These are phyloP conservation scores for Entrophospora sp. DNA, from an alignment of 192 early-diverging fungal genomes.

Conservation along the genomic window DNA sequence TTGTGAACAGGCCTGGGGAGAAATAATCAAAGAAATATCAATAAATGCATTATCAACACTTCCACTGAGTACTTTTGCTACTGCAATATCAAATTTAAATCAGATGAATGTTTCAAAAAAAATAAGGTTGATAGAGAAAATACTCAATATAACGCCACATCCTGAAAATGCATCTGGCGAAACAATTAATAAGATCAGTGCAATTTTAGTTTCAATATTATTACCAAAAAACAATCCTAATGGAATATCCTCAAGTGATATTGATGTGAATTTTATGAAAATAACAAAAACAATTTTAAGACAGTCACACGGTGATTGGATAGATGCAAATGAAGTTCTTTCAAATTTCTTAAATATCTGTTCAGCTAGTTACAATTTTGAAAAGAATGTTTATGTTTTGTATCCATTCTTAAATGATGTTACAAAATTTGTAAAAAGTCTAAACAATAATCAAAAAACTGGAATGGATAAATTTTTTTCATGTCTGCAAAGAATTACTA, in stretches of 20 bases:
- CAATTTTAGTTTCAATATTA: not conserved
- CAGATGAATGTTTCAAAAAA: not conserved
- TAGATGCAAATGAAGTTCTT: slow-evolving; percentile 2
- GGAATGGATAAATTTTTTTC: not conserved
- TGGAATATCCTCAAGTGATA: not conserved
- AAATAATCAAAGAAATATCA: slow-evolving; percentile 14
- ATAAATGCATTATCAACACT: slow-evolving; percentile 2
- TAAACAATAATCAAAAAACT: not conserved
- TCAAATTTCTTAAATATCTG: slow-evolving; percentile 12
- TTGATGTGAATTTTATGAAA: not conserved
- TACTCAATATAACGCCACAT: slow-evolving; percentile 1
- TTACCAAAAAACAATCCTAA: not conserved
- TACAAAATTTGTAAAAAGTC: not conserved
- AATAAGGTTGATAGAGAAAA: not conserved
- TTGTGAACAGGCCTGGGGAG: slow-evolving; percentile 3
- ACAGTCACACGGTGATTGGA: slow-evolving; percentile 21
- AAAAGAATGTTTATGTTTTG: not conserved
- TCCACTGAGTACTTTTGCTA: slow-evolving; percentile 2
- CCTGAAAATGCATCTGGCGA: slow-evolving; percentile 2
- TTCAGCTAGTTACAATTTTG: slow-evolving; percentile 4
- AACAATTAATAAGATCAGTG: not conserved
- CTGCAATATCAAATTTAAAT: not conserved
- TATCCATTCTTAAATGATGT: slow-evolving; percentile 1
- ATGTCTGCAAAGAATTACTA: too few species aligned
- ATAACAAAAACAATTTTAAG: not conserved